Evolutionary conservation across 148 eudicot species (phyloP).

Genomic region (Cornus suecica): DNA sequence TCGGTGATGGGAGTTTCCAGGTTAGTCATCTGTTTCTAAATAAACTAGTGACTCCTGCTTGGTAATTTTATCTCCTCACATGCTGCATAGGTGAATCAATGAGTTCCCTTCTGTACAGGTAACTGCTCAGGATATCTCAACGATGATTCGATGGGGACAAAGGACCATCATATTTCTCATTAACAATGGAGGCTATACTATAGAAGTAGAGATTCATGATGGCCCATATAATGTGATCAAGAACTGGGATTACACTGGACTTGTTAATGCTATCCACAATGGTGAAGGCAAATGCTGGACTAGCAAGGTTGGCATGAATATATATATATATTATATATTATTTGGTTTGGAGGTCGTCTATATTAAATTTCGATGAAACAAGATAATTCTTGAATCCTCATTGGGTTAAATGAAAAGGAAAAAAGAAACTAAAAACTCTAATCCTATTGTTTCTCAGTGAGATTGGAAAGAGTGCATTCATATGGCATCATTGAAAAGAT

Average conservation of each 20-base stretch:
- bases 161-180: slow-evolving; percentile 71
- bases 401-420: no score
- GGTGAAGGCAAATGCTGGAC: slow-evolving; percentile 76
- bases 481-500: not conserved
- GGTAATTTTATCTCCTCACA: not conserved
- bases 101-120: slow-evolving; percentile 37
- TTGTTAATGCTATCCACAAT: slow-evolving; percentile 68
- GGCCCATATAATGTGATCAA: slow-evolving; percentile 86
- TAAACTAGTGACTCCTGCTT: not conserved
- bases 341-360: no score
- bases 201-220: slow-evolving; percentile 86
- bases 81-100: not conserved
- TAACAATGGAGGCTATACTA: slow-evolving; percentile 83
- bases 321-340: no score
- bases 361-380: not conserved
- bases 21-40: no score
- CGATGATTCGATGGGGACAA: slow-evolving; percentile 78
- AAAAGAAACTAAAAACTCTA: no score
- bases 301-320: slow-evolving; percentile 45
- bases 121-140: slow-evolving; percentile 81
- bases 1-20: slow-evolving; percentile 89
- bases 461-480: not conserved
- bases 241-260: slow-evolving; percentile 74
- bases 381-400: no score
- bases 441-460: no score